phyloP scores from a whole-genome alignment of 192 early-diverging fungal genomes.

The Backusella circina region DNA sequence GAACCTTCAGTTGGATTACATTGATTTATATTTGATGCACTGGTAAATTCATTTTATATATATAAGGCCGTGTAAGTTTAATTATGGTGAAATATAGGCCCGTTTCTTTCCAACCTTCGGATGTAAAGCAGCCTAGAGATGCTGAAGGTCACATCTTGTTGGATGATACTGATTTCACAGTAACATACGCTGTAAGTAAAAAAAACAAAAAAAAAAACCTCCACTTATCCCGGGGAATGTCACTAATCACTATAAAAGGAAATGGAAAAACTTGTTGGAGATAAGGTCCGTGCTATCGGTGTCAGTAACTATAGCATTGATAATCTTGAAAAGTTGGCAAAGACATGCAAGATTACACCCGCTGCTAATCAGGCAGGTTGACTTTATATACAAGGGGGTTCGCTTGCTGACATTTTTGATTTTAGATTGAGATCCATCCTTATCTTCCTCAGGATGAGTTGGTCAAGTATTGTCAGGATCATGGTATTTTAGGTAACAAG shows the following conservation, averaged over 20 bases:
- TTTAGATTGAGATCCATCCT: conserved; percentile 69
- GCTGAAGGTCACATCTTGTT: conserved; percentile 23
- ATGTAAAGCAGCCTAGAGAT: conserved; percentile 10
- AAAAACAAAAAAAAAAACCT: conserved; percentile 28
- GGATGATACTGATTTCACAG: conserved; percentile 38
- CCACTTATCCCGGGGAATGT: conserved; percentile 21
- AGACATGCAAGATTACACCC: conserved; percentile 15
- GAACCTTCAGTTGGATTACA: conserved; percentile 70
- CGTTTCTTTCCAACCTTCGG: conserved; percentile 17
- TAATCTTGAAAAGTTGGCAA: conserved; percentile 18
- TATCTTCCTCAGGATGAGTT: conserved; percentile 54
- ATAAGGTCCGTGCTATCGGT: conserved; percentile 54
- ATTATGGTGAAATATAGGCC: conserved; percentile 18
- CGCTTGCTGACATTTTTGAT: background rate
- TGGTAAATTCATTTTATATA: conserved; percentile 16
- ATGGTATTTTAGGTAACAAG: conserved; percentile 48
- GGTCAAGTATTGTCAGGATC: conserved; percentile 48
- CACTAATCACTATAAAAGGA: conserved; percentile 4
- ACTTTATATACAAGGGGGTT: background rate
- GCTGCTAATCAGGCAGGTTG: conserved; percentile 52
- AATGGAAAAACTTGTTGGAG: conserved; percentile 30
- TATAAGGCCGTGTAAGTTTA: too few species aligned
- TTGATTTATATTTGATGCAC: conserved; percentile 72
- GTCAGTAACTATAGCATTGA: conserved; percentile 55
- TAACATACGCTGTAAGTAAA: conserved; percentile 42